phyloP scores from a whole-genome alignment of 345 rosid genomes.

The Alliaria petiolata region DNA sequence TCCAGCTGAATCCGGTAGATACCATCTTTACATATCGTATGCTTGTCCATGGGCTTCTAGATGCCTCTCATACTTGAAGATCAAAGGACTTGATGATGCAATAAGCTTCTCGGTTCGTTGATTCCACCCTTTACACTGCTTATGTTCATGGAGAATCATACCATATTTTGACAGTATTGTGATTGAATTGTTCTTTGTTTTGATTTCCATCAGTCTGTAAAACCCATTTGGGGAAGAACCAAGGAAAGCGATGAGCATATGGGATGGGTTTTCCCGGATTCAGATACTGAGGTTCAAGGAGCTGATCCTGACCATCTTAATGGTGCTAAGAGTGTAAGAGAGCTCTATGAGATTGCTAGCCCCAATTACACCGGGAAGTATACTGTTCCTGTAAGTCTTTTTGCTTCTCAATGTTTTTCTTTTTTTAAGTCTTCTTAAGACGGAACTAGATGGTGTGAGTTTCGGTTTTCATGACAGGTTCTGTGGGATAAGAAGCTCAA shows the following conservation, averaged over 20 bases:
- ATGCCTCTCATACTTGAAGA: conserved; percentile 73
- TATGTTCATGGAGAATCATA: neutral
- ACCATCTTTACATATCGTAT: conserved; percentile 89
- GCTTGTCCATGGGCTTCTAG: conserved; percentile 98
- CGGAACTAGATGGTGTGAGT: conserved; percentile 1
- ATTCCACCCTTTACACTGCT: neutral
- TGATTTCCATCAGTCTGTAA: conserved; percentile 52
- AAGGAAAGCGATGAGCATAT: conserved; percentile 77
- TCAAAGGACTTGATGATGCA: conserved; percentile 79
- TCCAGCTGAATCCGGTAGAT: conserved; percentile 80
- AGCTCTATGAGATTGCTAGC: conserved; percentile 78
- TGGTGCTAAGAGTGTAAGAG: conserved; percentile 74
- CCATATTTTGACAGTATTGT: neutral
- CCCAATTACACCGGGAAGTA: conserved; percentile 71
- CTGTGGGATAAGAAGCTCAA: conserved; percentile 64
- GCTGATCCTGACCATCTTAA: conserved; percentile 72
- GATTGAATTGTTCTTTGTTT: conserved; percentile 4
- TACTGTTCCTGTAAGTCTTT: conserved; percentile 79
- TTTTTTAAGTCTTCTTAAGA: conserved; percentile 9
- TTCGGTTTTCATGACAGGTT: conserved; percentile 29
- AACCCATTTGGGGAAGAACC: conserved; percentile 87
- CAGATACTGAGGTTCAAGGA: conserved; percentile 60
- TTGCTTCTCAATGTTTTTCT: neutral
- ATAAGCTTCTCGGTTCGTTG: conserved; percentile 71
- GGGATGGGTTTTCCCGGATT: conserved; percentile 85